phyloP scores from a whole-genome alignment of 306 rosid species.

The Malus orientalis region DNA sequence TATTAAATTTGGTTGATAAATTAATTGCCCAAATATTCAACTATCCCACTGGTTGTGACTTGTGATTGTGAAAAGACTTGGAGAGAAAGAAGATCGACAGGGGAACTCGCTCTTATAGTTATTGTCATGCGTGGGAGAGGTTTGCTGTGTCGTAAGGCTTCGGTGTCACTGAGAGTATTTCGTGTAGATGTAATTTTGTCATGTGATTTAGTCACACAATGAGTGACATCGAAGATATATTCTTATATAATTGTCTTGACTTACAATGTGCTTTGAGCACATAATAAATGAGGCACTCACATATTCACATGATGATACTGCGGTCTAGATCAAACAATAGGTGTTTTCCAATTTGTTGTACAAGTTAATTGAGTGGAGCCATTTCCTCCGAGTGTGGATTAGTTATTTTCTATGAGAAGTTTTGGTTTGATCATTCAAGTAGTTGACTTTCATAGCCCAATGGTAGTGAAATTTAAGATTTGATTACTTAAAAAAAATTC shows the following conservation, averaged over 20 bases:
- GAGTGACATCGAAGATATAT: no score
- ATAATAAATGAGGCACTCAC: not conserved
- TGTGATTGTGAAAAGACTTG: not conserved
- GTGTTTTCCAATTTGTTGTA: not conserved
- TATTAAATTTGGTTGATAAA: not conserved
- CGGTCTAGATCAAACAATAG: not conserved
- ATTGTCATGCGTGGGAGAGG: not conserved
- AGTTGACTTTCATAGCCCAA: not conserved
- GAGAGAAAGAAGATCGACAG: not conserved
- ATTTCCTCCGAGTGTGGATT: not conserved
- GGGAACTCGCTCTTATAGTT: not conserved
- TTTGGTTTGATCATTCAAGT: not conserved
- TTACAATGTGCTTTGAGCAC: no score
- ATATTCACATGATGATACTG: not conserved
- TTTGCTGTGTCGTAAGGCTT: not conserved
- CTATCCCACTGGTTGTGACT: not conserved
- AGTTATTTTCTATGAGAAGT: not conserved
- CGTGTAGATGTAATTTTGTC: no score
- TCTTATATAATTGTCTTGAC: not conserved
- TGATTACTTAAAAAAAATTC: not conserved
- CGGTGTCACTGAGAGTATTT: not conserved
- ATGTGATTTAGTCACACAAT: no score
- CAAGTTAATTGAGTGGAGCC: not conserved
- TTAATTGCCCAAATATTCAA: not conserved
- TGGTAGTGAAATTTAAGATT: not conserved